Evolutionary conservation across 106 monocot genomes (phyloP).

Genomic region (Allium sativum): DNA sequence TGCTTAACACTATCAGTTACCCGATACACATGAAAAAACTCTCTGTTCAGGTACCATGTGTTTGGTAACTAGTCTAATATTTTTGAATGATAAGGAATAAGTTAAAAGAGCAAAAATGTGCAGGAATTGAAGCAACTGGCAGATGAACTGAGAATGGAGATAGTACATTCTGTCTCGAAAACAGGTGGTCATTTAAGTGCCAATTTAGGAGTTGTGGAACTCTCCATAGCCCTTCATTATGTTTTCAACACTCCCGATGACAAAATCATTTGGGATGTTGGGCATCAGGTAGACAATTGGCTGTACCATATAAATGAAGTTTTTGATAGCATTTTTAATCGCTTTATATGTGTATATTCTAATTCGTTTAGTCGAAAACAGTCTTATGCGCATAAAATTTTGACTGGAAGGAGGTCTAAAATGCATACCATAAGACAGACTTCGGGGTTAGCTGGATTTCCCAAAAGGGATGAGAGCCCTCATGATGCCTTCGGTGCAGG

Average conservation of each 20-base stretch:
- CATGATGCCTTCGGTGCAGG: conserved; percentile 88
- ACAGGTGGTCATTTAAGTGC: conserved; percentile 74
- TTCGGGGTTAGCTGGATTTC: conserved; percentile 70
- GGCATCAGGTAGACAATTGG: conserved; percentile 44
- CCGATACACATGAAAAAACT: conserved; percentile 90
- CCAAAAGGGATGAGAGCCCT: conserved; percentile 76
- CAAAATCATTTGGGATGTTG: conserved; percentile 92
- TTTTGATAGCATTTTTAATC: too few species aligned
- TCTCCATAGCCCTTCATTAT: conserved; percentile 72
- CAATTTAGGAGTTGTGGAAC: conserved; percentile 79
- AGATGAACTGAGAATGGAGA: conserved; percentile 60
- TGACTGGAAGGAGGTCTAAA: conserved; percentile 68
- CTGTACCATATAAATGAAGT: too few species aligned
- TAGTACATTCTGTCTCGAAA: conserved; percentile 54
- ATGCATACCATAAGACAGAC: conserved; percentile 85
- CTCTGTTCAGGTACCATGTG: conserved; percentile 23
- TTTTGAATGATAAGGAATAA: too few species aligned
- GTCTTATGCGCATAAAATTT: conserved; percentile 88
- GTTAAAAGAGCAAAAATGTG: too few species aligned
- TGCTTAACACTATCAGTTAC: conserved; percentile 70
- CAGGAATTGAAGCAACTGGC: conserved; percentile 75
- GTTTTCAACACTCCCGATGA: conserved; percentile 77
- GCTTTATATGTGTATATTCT: too few species aligned
- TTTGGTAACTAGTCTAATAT: too few species aligned
- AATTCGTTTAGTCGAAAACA: conserved; percentile 3